Percentiles rank a stretch among this genome's conserved stretches.
phyloP scores from a whole-genome alignment of 1,139 yeast species.

The Nadsonia starkeyi-henricii region DNA sequence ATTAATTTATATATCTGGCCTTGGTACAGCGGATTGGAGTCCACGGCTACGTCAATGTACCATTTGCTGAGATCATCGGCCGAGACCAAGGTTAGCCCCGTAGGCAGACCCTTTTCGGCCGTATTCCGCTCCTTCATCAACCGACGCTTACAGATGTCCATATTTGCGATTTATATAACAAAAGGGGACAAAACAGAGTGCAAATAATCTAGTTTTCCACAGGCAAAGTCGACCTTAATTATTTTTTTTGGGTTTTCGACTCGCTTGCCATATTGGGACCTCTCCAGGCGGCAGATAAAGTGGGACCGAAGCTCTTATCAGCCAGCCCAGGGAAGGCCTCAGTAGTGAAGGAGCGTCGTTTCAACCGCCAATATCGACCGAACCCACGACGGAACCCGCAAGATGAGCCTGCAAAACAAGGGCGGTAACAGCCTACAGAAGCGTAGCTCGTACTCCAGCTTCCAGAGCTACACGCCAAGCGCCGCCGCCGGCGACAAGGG shows the following conservation, averaged over 20 bases:
- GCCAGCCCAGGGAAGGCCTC: no score
- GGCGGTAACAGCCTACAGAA: slow-evolving; percentile 14
- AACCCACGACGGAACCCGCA: slow-evolving; percentile 1
- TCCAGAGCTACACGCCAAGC: slow-evolving; percentile 8
- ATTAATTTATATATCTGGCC: slow-evolving; percentile 26
- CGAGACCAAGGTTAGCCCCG: slow-evolving; percentile 18
- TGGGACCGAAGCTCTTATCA: no score
- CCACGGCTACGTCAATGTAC: slow-evolving; percentile 24
- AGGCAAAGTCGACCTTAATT: no score
- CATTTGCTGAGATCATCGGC: slow-evolving; percentile 21
- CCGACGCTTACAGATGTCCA: slow-evolving; percentile 20
- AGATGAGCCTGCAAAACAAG: slow-evolving; percentile 6
- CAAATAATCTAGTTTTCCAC: not conserved
- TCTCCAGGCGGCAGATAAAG: no score
- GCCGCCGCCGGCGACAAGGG: slow-evolving; percentile 2
- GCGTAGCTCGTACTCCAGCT: slow-evolving; percentile 16
- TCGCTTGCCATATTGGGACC: no score
- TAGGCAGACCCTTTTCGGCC: slow-evolving; percentile 17
- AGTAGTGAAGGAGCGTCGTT: no score
- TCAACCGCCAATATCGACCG: no score
- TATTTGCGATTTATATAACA: not conserved
- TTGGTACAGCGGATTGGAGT: slow-evolving; percentile 22
- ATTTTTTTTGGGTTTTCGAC: no score
- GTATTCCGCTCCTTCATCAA: slow-evolving; percentile 31
- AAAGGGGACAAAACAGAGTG: slow-evolving; percentile 3